A percentile compares a stretch with the other conserved stretches of the same genome.
phyloP scores from a whole-genome alignment of 108 stramenopile genomes.

The Aurantiochytrium sp. region DNA sequence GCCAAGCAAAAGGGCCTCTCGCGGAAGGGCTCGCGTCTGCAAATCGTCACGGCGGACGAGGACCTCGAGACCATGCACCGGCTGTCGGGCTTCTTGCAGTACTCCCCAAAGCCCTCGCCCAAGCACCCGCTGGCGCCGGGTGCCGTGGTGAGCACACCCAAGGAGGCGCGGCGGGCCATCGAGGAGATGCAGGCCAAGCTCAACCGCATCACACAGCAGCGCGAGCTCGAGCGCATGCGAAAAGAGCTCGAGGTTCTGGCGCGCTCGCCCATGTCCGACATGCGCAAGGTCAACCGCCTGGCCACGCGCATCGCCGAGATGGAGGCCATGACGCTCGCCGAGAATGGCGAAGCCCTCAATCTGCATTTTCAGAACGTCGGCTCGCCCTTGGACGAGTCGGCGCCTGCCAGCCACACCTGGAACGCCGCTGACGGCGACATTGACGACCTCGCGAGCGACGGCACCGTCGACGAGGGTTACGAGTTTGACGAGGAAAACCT shows the following conservation, averaged over 20 bases:
- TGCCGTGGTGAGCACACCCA: neutral
- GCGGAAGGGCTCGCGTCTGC: neutral
- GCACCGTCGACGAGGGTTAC: neutral
- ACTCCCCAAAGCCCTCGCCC: neutral
- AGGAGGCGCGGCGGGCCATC: neutral
- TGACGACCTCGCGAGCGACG: neutral
- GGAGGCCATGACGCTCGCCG: neutral
- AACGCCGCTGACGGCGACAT: neutral
- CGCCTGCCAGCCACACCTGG: too few species aligned
- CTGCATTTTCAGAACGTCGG: neutral
- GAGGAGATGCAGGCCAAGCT: neutral
- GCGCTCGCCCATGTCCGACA: neutral
- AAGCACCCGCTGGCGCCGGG: neutral
- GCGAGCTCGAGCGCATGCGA: neutral
- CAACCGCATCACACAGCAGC: neutral
- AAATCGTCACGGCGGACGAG: neutral
- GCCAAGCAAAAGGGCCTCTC: neutral
- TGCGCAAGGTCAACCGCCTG: neutral
- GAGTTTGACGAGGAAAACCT: neutral
- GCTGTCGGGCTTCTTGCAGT: neutral
- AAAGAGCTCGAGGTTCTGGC: neutral
- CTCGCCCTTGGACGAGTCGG: too few species aligned
- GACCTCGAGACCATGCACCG: neutral
- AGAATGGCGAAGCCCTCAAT: neutral
- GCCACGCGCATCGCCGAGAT: neutral